Conservation (phyloP, 306 rosid genomes). For the Lathyrus tuberosus region DNA sequence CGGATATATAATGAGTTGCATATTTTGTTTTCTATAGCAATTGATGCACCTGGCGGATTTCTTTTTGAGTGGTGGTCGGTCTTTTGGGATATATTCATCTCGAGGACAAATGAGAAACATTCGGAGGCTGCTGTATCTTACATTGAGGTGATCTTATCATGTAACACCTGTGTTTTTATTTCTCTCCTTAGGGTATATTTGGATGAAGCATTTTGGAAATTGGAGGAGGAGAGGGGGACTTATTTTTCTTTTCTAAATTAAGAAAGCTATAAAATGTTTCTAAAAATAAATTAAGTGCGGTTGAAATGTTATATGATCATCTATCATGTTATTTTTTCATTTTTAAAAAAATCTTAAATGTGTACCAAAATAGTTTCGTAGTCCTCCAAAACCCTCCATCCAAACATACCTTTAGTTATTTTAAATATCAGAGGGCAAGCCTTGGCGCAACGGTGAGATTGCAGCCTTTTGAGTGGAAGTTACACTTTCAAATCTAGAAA, state of each 20-base stretch:
- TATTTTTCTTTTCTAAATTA: background rate
- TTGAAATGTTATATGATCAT: background rate
- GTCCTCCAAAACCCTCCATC: background rate
- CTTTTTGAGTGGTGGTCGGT: conserved; percentile 98
- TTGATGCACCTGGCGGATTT: conserved; percentile 97
- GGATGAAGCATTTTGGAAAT: background rate
- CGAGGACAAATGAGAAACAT: conserved; percentile 85
- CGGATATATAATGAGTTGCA: conserved; percentile 23
- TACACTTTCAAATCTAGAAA: background rate
- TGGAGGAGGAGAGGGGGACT: background rate
- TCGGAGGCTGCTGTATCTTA: conserved; percentile 85
- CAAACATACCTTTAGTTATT: background rate
- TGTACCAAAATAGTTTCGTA: background rate
- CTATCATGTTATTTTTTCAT: background rate
- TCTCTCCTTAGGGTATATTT: background rate
- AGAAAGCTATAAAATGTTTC: background rate
- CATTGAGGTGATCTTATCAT: conserved; percentile 63
- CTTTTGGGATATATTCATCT: conserved; percentile 93
- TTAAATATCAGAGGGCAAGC: background rate
- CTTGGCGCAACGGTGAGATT: background rate
- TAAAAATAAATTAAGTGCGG: background rate
- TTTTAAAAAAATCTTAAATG: background rate
- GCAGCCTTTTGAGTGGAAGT: background rate
- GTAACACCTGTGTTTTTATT: conserved; percentile 4
- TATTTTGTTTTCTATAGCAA: conserved; percentile 64